phyloP scores from a whole-genome alignment of 164 flowering plant species.

The Buxus sempervirens region DNA sequence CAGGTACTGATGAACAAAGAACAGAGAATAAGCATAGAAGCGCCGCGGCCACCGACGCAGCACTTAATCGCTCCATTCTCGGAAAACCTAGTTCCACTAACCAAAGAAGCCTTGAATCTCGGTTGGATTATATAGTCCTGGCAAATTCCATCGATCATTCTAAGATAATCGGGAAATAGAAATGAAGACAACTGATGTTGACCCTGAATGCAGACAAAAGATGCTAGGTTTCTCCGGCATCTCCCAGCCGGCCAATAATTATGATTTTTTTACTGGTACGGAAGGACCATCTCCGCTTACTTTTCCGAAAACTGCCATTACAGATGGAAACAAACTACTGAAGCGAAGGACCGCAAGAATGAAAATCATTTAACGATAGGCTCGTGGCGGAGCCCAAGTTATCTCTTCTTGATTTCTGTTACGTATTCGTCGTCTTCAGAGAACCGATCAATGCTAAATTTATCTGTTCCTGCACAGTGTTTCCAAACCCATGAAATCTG shows the following conservation, averaged over 20 bases:
- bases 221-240: neutral
- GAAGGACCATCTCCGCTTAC: neutral
- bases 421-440: neutral
- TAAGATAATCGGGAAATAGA: neutral
- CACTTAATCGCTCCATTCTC: neutral
- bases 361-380: too few species aligned
- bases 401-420: neutral
- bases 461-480: neutral
- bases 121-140: neutral
- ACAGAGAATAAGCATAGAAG: constrained; percentile 4
- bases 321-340: too few species aligned
- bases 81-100: neutral
- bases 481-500: neutral
- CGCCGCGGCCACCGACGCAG: neutral
- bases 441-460: too few species aligned
- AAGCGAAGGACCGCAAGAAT: neutral
- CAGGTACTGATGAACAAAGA: constrained; percentile 11
- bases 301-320: too few species aligned
- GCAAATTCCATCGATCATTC: neutral
- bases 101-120: neutral
- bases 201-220: neutral
- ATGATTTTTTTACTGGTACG: neutral
- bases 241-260: neutral
- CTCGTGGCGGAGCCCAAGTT: neutral
- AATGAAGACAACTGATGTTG: neutral